phyloP scores from a whole-genome alignment of 2,329 filamentous ascomycete species.

The Aspergillus chevalieri region DNA sequence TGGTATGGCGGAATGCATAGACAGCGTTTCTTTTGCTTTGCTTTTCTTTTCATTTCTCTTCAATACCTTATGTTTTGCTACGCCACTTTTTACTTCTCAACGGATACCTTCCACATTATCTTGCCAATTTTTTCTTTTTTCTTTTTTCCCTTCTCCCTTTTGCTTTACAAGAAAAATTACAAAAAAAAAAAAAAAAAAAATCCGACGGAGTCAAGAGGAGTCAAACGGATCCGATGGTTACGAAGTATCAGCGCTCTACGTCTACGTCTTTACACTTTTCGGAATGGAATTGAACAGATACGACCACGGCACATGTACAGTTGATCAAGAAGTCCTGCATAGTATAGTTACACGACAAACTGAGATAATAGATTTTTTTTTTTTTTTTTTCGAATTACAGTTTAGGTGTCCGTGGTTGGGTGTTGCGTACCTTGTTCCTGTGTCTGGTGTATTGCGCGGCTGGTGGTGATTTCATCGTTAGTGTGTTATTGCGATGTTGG shows the following conservation, averaged over 20 bases:
- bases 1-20: constrained; percentile 27
- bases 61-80: not conserved
- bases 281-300: too few species aligned
- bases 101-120: not conserved
- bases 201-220: too few species aligned
- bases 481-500: too few species aligned
- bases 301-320: not conserved
- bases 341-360: too few species aligned
- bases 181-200: too few species aligned
- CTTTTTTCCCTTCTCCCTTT: not conserved
- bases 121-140: not conserved
- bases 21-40: not conserved
- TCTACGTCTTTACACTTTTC: too few species aligned
- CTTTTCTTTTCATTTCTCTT: not conserved
- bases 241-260: not conserved
- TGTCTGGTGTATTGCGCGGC: too few species aligned
- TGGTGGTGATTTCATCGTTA: too few species aligned
- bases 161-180: not conserved
- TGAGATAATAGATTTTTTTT: too few species aligned
- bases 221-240: not conserved
- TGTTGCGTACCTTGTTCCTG: too few species aligned
- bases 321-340: not conserved
- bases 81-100: not conserved
- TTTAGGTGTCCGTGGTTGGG: too few species aligned
- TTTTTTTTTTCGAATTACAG: too few species aligned